Evolutionary conservation across 768 basidiomycete species (phyloP), one percentile per base, ranked within the genome.

Genomic region (Tricholomella constricta): DNA sequence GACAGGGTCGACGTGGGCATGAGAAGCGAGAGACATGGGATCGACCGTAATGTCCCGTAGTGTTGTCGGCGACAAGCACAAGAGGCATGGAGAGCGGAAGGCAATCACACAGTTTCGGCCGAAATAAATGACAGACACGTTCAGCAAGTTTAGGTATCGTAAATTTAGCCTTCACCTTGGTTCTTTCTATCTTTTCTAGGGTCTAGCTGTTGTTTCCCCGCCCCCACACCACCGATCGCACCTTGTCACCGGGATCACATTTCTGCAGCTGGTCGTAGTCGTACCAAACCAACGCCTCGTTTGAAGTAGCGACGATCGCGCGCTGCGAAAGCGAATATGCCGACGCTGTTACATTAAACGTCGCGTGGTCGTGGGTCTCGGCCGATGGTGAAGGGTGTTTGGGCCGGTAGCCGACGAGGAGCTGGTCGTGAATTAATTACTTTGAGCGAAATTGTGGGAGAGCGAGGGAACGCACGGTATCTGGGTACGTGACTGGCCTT

Each of bases 401-500:
- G 0, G 84, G 78, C 45, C 76, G 75, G 65, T 87, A 86, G 2
- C 83, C 87, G 50, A 91, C 75, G 20, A 90, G 72, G 14, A 90
- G 72, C 85, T 86, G 60, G 12, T 23, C 17, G 26, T 47, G 2
- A 31, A 45, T 14, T 17, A 52, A 35, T 37, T 25, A n/a, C 35
- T 19, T 40, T 45, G 27, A 25, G 43, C 36, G 69, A 8, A 78
- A 62, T 71, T 72, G 49, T 37, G 49, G 34, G 45, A 19, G 35
- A 8, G 43, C 42, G 32, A 51, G 46, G 22, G 35, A 49, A 56
- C 81, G 45, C 56, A 88, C 86, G 9, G 87, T 89, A 67, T 91
- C 89, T 22, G 89, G 89, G 60, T 79, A 91, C 11, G 81, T 83
- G 10, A 90, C 87, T 0, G 89, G 89, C 19, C 84, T 76, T 52